phyloP scores from a whole-genome alignment of 441 rosid species.

The Pelargonium fulgidum region DNA sequence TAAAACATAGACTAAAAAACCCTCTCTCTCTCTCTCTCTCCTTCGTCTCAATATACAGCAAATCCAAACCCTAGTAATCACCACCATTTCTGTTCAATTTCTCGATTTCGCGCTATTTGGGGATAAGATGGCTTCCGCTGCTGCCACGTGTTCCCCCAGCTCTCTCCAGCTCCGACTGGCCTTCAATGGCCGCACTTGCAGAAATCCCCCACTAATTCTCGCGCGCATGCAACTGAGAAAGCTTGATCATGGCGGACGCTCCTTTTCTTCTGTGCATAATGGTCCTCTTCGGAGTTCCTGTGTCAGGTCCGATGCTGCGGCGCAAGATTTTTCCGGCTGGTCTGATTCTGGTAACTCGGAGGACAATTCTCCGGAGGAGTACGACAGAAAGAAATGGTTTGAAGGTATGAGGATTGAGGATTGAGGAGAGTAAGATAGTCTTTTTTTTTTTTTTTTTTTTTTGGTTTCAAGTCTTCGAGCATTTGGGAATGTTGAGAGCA shows the following conservation, averaged over 20 bases:
- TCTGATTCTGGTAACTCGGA: slow-evolving; percentile 39
- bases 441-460: too few species aligned
- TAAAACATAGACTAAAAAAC: too few species aligned
- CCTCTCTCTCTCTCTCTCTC: too few species aligned
- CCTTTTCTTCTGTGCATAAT: slow-evolving; percentile 22
- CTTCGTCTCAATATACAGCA: background rate
- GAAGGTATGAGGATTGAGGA: slow-evolving; percentile 32
- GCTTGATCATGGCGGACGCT: slow-evolving; percentile 25
- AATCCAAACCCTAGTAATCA: too few species aligned
- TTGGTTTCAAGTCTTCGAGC: too few species aligned
- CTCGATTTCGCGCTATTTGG: background rate
- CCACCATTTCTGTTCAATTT: background rate
- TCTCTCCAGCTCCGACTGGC: slow-evolving; percentile 70
- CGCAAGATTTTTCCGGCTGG: slow-evolving; percentile 64
- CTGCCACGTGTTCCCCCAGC: slow-evolving; percentile 46
- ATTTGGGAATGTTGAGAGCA: too few species aligned
- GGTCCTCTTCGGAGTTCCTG: slow-evolving; percentile 23
- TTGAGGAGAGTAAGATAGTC: background rate
- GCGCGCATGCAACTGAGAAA: slow-evolving; percentile 28
- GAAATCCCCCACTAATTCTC: slow-evolving; percentile 20
- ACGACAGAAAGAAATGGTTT: slow-evolving; percentile 37
- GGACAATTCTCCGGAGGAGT: slow-evolving; percentile 30
- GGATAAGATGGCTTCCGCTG: slow-evolving; percentile 36
- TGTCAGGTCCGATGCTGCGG: slow-evolving; percentile 31
- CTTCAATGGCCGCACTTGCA: slow-evolving; percentile 22